Conservation (phyloP, 164 flowering plant genomes). For the Berberis vulgaris region DNA sequence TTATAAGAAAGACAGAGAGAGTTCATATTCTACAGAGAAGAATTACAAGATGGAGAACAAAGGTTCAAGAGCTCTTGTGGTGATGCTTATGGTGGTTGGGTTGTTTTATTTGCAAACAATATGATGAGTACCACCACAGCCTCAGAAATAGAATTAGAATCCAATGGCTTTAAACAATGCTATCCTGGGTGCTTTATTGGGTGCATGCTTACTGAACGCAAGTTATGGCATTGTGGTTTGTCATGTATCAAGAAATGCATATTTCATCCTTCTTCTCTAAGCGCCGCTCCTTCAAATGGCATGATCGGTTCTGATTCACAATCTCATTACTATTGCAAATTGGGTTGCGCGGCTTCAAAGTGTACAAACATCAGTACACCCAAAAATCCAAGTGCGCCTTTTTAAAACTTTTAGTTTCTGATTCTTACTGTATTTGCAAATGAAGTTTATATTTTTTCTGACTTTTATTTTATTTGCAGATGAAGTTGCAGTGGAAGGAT, state of each 20-base stretch:
- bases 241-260: neutral
- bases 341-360: slow-evolving; percentile 34
- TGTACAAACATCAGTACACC: slow-evolving; percentile 38
- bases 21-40: too few relatives aligned
- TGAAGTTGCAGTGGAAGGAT: slow-evolving; percentile 13
- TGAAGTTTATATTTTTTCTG: neutral
- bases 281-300: neutral
- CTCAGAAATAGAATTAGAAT: neutral
- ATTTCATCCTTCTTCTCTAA: neutral
- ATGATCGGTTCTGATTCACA: neutral
- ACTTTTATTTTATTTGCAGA: slow-evolving; percentile 1
- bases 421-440: neutral
- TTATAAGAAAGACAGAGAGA: too few relatives aligned
- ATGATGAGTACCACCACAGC: neutral
- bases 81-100: neutral
- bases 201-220: too few relatives aligned
- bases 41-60: neutral
- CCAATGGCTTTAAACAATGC: slow-evolving; percentile 19
- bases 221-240: too few relatives aligned
- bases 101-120: neutral
- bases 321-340: slow-evolving; percentile 22
- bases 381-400: slow-evolving; percentile 21
- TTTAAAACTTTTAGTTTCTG: neutral
- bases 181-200: slow-evolving; percentile 17
- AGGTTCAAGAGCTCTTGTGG: neutral